phyloP scores from a whole-genome alignment of 345 rosid species.

The Abelmoschus esculentus region DNA sequence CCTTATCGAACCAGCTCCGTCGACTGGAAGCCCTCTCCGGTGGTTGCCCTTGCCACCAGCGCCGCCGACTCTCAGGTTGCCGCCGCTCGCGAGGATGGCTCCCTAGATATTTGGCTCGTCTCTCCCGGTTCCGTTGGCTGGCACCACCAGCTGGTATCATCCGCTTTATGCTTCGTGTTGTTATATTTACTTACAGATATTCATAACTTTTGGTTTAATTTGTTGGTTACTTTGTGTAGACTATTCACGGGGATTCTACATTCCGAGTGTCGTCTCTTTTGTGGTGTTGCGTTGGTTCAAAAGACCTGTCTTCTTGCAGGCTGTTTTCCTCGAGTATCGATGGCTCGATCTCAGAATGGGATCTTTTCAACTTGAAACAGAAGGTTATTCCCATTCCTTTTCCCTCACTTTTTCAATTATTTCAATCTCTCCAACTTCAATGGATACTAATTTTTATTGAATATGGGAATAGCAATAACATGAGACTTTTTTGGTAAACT shows the following conservation, averaged over 20 bases:
- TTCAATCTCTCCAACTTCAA: too few relatives aligned
- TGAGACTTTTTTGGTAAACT: too few relatives aligned
- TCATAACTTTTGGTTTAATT: neutral
- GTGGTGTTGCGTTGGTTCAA: conserved; percentile 57
- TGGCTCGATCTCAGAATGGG: conserved; percentile 86
- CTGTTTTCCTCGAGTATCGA: conserved; percentile 76
- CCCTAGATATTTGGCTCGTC: conserved; percentile 98
- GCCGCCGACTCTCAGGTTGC: conserved; percentile 66
- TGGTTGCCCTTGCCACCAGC: conserved; percentile 78
- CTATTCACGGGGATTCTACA: conserved; percentile 68
- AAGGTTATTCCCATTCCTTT: conserved; percentile 34
- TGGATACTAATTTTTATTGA: too few relatives aligned
- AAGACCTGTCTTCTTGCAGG: conserved; percentile 23
- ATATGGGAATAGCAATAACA: too few relatives aligned
- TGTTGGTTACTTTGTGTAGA: conserved; percentile 27
- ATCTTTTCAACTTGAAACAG: conserved; percentile 75
- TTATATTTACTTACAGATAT: neutral
- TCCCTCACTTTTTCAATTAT: too few relatives aligned
- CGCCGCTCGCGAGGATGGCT: conserved; percentile 84
- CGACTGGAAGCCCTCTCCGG: conserved; percentile 88
- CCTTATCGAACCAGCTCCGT: conserved; percentile 59
- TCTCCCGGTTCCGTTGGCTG: conserved; percentile 91
- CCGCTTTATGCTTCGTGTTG: neutral
- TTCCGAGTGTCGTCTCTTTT: conserved; percentile 76
- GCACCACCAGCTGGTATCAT: conserved; percentile 89